Evolutionary conservation across 176 grass and related monocot genomes (phyloP).

Genomic region (Hordeum marinum): DNA sequence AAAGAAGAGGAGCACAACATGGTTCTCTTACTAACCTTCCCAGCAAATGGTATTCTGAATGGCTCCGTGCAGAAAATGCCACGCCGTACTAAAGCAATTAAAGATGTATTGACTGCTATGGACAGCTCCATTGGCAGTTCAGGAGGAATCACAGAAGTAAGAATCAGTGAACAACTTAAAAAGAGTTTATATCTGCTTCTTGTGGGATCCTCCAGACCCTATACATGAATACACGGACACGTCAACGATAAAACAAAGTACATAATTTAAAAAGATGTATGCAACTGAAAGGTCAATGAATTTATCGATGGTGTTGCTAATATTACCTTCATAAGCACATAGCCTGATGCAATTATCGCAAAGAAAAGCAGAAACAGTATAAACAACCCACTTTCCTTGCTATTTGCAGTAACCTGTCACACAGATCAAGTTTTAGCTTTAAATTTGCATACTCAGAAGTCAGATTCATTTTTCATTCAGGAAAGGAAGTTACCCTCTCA

Average conservation of each 20-base stretch:
- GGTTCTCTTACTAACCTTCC: constrained; percentile 68
- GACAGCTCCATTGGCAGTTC: constrained; percentile 98
- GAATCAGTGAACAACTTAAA: constrained; percentile 96
- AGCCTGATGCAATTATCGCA: constrained; percentile 96
- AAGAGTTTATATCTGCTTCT: constrained; percentile 99
- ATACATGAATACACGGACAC: constrained; percentile 8
- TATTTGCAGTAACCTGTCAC: constrained; percentile 95
- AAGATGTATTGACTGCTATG: constrained; percentile 98
- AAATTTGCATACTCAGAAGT: not conserved
- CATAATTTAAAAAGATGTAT: not conserved
- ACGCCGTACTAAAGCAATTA: constrained; percentile 90
- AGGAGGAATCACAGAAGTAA: constrained; percentile 98
- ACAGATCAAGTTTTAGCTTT: constrained; percentile 13
- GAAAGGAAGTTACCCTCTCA: constrained; percentile 75
- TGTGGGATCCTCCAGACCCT: constrained; percentile 97
- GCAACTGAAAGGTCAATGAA: not conserved
- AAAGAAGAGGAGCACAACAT: not conserved
- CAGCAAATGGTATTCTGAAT: constrained; percentile 99
- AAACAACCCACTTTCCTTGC: constrained; percentile 91
- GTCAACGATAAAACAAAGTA: not conserved
- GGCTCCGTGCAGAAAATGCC: constrained; percentile 99
- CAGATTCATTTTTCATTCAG: constrained; percentile 5
- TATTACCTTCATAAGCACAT: constrained; percentile 92
- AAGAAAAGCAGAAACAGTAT: constrained; percentile 99
- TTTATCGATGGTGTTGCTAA: not conserved